Percentiles rank a stretch among this genome's conserved stretches.
phyloP scores from a whole-genome alignment of 495 filamentous ascomycete species.

The Penicillium malachiteum region DNA sequence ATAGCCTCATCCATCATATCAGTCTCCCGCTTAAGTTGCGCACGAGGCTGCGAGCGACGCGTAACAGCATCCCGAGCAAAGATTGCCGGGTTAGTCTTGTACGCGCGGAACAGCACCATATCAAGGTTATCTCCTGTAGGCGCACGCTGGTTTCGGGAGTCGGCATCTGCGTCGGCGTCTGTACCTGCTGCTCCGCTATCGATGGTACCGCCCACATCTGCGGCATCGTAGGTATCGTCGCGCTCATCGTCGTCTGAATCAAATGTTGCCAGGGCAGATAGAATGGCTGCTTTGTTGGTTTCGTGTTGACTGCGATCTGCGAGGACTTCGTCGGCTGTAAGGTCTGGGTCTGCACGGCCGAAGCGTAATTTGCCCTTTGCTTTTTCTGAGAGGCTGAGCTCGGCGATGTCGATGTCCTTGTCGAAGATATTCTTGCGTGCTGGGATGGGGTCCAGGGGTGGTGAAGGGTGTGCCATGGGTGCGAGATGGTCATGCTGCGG shows the following conservation, averaged over 20 bases:
- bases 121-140: conserved; percentile 38
- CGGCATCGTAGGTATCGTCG: conserved; percentile 93
- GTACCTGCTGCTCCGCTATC: too few relatives aligned
- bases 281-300: conserved; percentile 79
- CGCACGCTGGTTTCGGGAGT: conserved; percentile 28
- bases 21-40: conserved; percentile 68
- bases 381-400: conserved; percentile 53
- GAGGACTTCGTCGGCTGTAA: conserved; percentile 64
- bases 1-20: conserved; percentile 92
- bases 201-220: conserved; percentile 85
- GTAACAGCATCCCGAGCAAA: conserved; percentile 71
- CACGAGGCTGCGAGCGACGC: conserved; percentile 59
- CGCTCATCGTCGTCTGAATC: conserved; percentile 95
- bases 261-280: conserved; percentile 86
- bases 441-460: conserved; percentile 23
- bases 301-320: conserved; percentile 52
- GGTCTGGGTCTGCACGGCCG: conserved; percentile 64
- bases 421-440: conserved; percentile 70
- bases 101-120: conserved; percentile 63
- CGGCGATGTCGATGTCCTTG: conserved; percentile 71
- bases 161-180: conserved; percentile 39
- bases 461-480: conserved; percentile 22
- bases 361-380: conserved; percentile 63
- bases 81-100: conserved; percentile 55
- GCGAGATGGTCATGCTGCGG: conserved; percentile 18